Conservation (phyloP, 106 monocot species). For the Ottelia alismoides region DNA sequence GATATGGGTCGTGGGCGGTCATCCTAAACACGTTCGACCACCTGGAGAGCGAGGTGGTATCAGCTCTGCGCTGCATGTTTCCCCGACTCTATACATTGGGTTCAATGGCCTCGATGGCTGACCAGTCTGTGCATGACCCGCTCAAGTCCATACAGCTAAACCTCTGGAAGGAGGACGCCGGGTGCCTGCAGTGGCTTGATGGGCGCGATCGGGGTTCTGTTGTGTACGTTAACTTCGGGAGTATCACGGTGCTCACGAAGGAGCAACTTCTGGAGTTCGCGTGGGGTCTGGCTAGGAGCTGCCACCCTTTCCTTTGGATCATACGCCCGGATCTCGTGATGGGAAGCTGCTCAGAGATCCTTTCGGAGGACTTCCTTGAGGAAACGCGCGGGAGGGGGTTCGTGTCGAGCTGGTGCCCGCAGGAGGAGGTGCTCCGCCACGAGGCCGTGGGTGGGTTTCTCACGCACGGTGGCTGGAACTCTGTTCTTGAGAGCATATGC, state of each 20-base stretch:
- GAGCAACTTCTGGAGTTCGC: conserved; percentile 51
- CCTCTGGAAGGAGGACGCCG: conserved; percentile 43
- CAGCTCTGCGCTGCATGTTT: conserved; percentile 28
- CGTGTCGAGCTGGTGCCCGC: conserved; percentile 45
- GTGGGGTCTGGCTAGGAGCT: conserved; percentile 33
- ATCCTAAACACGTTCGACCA: conserved; percentile 66
- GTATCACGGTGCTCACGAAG: conserved; percentile 37
- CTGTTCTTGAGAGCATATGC: conserved; percentile 46
- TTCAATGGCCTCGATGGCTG: conserved; percentile 17
- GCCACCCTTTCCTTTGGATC: conserved; percentile 40
- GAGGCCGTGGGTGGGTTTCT: conserved; percentile 43
- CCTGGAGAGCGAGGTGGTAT: conserved; percentile 28
- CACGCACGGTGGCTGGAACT: conserved; percentile 82
- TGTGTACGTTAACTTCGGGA: conserved; percentile 64
- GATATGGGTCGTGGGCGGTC: conserved; percentile 25
- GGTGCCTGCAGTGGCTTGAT: conserved; percentile 44
- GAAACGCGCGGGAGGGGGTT: conserved; percentile 23
- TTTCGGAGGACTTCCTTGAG: conserved; percentile 21
- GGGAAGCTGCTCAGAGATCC: neutral
- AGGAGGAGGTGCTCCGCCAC: conserved; percentile 40
- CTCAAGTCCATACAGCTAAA: conserved; percentile 17
- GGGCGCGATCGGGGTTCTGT: conserved; percentile 13
- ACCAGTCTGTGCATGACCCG: neutral
- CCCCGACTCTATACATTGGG: conserved; percentile 51
- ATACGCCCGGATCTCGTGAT: conserved; percentile 38